Evolutionary conservation across 106 monocot species (phyloP).

Genomic region (Triglochin maritima): DNA sequence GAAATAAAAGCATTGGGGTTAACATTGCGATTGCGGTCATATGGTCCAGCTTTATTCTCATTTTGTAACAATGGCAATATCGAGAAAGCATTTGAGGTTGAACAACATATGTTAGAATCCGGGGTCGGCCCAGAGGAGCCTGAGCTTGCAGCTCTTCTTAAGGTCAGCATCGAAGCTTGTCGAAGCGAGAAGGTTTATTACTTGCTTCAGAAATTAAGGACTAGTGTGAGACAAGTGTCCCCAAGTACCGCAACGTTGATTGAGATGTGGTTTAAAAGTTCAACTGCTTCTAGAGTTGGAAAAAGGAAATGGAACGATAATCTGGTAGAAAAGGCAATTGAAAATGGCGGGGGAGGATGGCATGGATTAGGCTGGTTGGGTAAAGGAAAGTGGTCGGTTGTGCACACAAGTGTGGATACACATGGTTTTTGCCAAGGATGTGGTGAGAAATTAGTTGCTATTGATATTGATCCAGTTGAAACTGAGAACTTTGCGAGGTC

Average conservation of each 20-base stretch:
- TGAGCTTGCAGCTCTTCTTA: slow-evolving; percentile 55
- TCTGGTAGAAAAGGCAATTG: slow-evolving; percentile 28
- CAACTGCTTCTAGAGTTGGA: slow-evolving; percentile 47
- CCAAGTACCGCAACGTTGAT: slow-evolving; percentile 36
- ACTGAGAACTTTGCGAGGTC: slow-evolving; percentile 54
- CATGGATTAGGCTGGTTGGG: slow-evolving; percentile 85
- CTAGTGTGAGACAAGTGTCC: slow-evolving; percentile 48
- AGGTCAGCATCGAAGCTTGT: slow-evolving; percentile 29
- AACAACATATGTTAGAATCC: slow-evolving; percentile 47
- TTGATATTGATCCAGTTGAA: slow-evolving; percentile 68
- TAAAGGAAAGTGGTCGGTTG: slow-evolving; percentile 56
- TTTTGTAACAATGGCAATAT: slow-evolving; percentile 43
- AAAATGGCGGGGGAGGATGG: slow-evolving; percentile 73
- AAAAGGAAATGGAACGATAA: slow-evolving; percentile 45
- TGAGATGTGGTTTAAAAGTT: slow-evolving; percentile 61
- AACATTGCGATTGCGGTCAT: slow-evolving; percentile 46
- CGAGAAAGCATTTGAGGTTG: slow-evolving; percentile 60
- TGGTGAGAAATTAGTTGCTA: slow-evolving; percentile 51
- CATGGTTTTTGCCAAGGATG: slow-evolving; percentile 44
- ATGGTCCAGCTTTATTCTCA: slow-evolving; percentile 43
- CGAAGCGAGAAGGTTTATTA: slow-evolving; percentile 55
- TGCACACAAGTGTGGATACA: slow-evolving; percentile 21
- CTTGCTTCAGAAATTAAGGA: slow-evolving; percentile 58
- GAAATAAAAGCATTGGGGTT: slow-evolving; percentile 32
- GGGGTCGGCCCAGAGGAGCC: slow-evolving; percentile 50